phyloP scores from a whole-genome alignment of 495 filamentous ascomycete species.

The Hypoxylon fragiforme region DNA sequence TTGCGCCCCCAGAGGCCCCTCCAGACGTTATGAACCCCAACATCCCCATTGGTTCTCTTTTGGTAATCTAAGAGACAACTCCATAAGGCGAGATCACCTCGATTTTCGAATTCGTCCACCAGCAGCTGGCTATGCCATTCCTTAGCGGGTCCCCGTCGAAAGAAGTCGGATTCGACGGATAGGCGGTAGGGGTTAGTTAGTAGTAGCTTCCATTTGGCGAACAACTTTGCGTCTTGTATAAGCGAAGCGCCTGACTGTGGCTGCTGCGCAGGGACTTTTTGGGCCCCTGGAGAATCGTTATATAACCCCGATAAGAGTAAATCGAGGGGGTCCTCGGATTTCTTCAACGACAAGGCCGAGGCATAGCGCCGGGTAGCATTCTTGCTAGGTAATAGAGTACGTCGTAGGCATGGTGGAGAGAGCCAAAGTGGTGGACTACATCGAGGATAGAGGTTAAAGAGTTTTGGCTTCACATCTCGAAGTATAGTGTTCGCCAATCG shows the following conservation, averaged over 20 bases:
- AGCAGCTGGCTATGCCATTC: constrained; percentile 45
- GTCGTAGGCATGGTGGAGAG: constrained; percentile 1
- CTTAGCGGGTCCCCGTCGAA: constrained; percentile 33
- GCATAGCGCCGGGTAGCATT: background rate
- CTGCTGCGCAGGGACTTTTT: constrained; percentile 2
- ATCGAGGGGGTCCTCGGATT: background rate
- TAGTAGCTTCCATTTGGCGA: constrained; percentile 29
- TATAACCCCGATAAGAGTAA: constrained; percentile 7
- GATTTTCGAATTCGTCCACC: constrained; percentile 56
- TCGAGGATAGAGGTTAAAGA: constrained; percentile 21
- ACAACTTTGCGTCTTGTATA: constrained; percentile 23
- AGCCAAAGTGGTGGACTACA: background rate
- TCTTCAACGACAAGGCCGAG: constrained; percentile 6
- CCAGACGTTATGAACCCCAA: constrained; percentile 52
- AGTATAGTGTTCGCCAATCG: constrained; percentile 32
- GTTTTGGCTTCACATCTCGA: constrained; percentile 37
- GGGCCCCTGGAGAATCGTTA: background rate
- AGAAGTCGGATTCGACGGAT: constrained; percentile 56
- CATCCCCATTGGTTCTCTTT: constrained; percentile 60
- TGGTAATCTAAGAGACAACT: constrained; percentile 63
- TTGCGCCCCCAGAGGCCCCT: constrained; percentile 39
- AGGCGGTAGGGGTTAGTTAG: constrained; percentile 33
- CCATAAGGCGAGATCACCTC: constrained; percentile 64
- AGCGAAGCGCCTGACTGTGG: constrained; percentile 4
- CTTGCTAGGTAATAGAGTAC: background rate